A percentile compares a stretch with the other conserved stretches of the same genome.
Evolutionary conservation across 306 rosid species (phyloP).

Genomic region (Quercus suber): DNA sequence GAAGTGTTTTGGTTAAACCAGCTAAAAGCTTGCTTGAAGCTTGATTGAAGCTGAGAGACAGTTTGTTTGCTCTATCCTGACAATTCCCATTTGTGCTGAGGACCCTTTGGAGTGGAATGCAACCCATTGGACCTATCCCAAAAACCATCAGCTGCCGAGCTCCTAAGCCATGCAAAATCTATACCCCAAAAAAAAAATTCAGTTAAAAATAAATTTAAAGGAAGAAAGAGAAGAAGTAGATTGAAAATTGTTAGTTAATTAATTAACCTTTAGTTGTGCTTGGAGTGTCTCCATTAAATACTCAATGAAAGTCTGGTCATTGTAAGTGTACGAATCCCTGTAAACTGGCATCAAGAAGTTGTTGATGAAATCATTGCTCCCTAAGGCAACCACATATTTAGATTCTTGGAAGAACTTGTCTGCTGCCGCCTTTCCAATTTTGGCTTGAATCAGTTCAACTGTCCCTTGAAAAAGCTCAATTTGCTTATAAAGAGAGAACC

Average conservation of each 20-base stretch:
- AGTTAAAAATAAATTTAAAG: neutral
- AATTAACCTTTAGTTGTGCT: constrained; percentile 59
- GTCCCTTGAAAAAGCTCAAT: constrained; percentile 78
- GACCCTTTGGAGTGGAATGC: constrained; percentile 91
- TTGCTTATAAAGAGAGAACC: constrained; percentile 65
- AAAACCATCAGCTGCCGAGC: constrained; percentile 81
- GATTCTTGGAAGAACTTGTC: constrained; percentile 57
- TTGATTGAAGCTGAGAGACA: constrained; percentile 77
- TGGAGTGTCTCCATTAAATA: constrained; percentile 68
- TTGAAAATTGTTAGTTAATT: neutral
- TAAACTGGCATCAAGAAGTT: constrained; percentile 94
- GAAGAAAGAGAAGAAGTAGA: neutral
- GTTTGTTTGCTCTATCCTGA: constrained; percentile 56
- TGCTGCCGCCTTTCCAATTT: constrained; percentile 58
- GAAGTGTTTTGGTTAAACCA: constrained; percentile 49
- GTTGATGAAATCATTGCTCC: constrained; percentile 96
- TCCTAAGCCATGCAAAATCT: constrained; percentile 76
- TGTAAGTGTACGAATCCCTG: constrained; percentile 82
- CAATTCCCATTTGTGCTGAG: constrained; percentile 65
- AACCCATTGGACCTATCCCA: constrained; percentile 95
- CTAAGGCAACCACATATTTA: constrained; percentile 76
- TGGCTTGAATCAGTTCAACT: constrained; percentile 46
- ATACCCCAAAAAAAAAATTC: neutral
- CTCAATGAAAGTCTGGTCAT: constrained; percentile 61
- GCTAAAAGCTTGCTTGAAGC: constrained; percentile 47